Conservation (phyloP, 495 filamentous ascomycete genomes). For the Podospora pseudopauciseta region DNA sequence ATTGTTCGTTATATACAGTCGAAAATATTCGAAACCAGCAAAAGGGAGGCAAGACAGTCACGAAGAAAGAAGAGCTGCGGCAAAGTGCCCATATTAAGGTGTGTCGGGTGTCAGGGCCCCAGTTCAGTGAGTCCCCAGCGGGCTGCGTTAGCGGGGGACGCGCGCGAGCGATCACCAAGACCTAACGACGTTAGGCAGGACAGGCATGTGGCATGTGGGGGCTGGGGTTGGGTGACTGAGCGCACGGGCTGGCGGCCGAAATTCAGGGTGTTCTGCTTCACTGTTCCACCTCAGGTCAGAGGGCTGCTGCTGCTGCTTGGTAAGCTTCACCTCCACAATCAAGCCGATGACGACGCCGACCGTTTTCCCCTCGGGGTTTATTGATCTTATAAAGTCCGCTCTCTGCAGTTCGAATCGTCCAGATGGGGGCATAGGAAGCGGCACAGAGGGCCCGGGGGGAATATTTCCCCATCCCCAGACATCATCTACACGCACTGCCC, state of each 20-base stretch:
- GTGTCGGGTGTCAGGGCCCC: constrained; percentile 11
- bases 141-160: constrained; percentile 2
- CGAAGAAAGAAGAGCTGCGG: constrained; percentile 2
- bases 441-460: neutral
- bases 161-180: constrained; percentile 10
- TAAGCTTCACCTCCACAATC: constrained; percentile 2
- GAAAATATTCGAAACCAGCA: neutral
- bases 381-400: neutral
- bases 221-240: constrained; percentile 9
- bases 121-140: constrained; percentile 8
- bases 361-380: neutral
- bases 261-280: neutral
- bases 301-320: neutral
- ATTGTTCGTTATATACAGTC: neutral
- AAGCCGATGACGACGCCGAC: constrained; percentile 2
- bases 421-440: neutral
- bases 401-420: neutral
- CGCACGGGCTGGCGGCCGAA: constrained; percentile 18
- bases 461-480: neutral
- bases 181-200: neutral
- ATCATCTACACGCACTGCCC: neutral
- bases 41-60: neutral
- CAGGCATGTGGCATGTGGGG: constrained; percentile 7
- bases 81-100: constrained; percentile 12
- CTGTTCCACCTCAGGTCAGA: neutral